Conservation (phyloP, 139 green algal genomes). For the Coelastrella sp. region DNA sequence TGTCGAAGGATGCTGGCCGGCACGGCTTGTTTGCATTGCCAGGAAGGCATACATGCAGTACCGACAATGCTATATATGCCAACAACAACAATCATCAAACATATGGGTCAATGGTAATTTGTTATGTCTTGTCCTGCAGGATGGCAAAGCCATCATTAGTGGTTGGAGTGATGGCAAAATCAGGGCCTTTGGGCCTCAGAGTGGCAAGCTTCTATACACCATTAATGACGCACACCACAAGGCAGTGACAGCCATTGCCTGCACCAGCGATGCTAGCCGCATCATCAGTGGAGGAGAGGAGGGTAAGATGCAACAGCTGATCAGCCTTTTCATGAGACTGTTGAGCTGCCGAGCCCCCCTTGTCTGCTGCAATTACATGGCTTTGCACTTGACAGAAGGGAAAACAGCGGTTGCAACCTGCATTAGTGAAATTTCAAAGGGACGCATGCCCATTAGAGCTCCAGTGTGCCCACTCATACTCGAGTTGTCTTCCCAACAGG, state of each 20-base stretch:
- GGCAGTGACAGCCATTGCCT: conserved; percentile 81
- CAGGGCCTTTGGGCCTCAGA: conserved; percentile 85
- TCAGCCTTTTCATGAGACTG: background rate
- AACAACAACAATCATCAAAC: too few relatives aligned
- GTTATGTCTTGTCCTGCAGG: conserved; percentile 45
- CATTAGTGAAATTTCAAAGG: background rate
- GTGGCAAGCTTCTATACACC: conserved; percentile 85
- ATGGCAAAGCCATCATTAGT: conserved; percentile 80
- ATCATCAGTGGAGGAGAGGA: conserved; percentile 83
- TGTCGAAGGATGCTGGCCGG: too few relatives aligned
- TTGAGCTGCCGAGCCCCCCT: background rate
- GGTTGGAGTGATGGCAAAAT: conserved; percentile 91
- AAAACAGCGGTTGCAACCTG: background rate
- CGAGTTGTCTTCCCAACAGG: conserved; percentile 9
- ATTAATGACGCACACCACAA: conserved; percentile 88
- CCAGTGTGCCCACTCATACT: too few relatives aligned
- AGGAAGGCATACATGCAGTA: too few relatives aligned
- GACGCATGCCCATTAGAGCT: background rate
- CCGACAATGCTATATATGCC: too few relatives aligned
- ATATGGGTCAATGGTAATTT: too few relatives aligned
- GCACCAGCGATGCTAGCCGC: conserved; percentile 64
- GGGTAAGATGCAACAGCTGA: conserved; percentile 41
- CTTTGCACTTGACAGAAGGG: background rate
- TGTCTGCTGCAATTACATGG: background rate
- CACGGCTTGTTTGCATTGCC: too few relatives aligned